Evolutionary conservation across 106 monocot genomes (phyloP), one percentile per base, ranked within the genome.

Genomic region (Allium cepa): DNA sequence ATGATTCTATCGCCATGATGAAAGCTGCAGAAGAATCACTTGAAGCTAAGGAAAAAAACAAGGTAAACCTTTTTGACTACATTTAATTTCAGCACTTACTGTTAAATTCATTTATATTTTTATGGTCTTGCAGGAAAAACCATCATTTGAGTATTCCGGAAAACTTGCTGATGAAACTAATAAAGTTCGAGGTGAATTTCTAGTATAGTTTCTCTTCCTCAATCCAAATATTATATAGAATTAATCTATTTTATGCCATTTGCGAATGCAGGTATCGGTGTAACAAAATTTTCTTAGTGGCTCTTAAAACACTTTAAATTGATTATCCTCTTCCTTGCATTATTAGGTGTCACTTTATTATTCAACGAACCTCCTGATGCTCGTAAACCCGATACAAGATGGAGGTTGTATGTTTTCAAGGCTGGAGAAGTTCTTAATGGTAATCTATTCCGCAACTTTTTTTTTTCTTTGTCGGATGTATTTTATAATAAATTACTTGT

Each of bases 141-240:
- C 96, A 62, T 92, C 96, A 55, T 97, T 92, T 82, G 96, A 97
- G 69, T 80, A 92, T 12, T 97, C 96, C 68, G 96, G 96, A 50
- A 97, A 97, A 84, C 92, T 97, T 79, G 96, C 96, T 48, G 96
- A 92, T 63, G 96, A 97, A 83, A 97, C 96, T 13, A 97, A 97
- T 69, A 68, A 81, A 74, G 81, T 89, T 76, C 84, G 92, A 79
- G 96, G 96, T 92, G 69, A 72, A 52, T 36, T 53, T 63, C 51
- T 27, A 62, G 15, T 26, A 36, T 36, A 36, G 5, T 36, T 36
- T 36, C 36, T 36, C 36, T 3, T 36, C 36, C 4, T 36, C 36
- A 5, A 36, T 36, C 3, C 36, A 36, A 36, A 36, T 36, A 36
- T 36, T 36, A 36, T 5, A 5, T 22, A 22, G 22, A 36, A 36